These are phyloP conservation scores for Paraphaeosphaeria sporulosa DNA, from an alignment of 2,329 filamentous ascomycete species.

Conservation along the genomic window DNA sequence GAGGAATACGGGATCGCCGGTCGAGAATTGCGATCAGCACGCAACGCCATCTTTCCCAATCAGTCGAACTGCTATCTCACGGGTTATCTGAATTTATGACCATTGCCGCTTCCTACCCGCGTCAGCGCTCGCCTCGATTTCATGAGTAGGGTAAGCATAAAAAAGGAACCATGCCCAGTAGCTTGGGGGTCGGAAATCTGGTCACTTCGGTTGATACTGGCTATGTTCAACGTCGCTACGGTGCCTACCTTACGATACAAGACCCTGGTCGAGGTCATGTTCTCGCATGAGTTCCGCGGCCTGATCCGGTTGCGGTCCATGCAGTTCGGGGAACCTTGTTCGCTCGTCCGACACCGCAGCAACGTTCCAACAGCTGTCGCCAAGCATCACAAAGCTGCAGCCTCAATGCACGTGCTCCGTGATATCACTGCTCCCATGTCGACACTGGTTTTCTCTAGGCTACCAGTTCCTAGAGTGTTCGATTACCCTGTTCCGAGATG, in stretches of 20 bases:
- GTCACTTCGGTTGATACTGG: neutral
- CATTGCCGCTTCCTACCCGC: neutral
- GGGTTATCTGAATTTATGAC: neutral
- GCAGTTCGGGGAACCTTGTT: slow-evolving; percentile 6
- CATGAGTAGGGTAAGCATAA: neutral
- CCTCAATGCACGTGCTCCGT: slow-evolving; percentile 4
- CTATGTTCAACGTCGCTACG: neutral
- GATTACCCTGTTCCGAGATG: neutral
- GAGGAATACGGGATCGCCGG: neutral
- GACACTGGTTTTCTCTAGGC: neutral
- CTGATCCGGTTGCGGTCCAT: slow-evolving; percentile 1
- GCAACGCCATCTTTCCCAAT: neutral
- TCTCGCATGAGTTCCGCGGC: neutral
- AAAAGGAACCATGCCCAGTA: neutral
- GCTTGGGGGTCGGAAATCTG: neutral
- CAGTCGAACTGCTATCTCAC: neutral
- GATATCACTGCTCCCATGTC: neutral
- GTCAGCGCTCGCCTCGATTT: neutral
- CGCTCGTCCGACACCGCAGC: neutral
- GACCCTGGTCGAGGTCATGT: neutral
- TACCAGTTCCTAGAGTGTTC: neutral
- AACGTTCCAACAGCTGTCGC: slow-evolving; percentile 1
- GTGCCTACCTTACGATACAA: neutral
- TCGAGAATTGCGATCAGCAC: slow-evolving; percentile 6
- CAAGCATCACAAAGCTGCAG: neutral